Percentiles rank a stretch among this genome's conserved stretches.
These are phyloP conservation scores for Xylariaceae sp. DNA, from an alignment of 2,329 filamentous ascomycete species.

Conservation along the genomic window DNA sequence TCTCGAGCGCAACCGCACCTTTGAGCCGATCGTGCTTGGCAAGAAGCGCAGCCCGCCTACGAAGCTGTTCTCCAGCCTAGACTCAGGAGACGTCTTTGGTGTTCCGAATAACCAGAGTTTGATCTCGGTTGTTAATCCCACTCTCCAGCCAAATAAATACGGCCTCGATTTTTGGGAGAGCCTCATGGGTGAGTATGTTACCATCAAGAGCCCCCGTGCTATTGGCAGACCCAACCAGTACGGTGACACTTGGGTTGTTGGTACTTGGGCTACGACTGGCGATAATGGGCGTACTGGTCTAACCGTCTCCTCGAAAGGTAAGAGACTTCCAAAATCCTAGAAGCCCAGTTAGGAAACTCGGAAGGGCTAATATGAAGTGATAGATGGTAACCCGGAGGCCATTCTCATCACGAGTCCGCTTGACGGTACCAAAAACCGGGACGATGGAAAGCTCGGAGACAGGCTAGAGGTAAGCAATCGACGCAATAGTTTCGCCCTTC, in stretches of 20 bases:
- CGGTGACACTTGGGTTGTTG: slow-evolving; percentile 73
- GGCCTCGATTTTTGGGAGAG: slow-evolving; percentile 80
- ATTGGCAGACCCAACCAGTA: slow-evolving; percentile 67
- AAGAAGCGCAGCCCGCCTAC: slow-evolving; percentile 64
- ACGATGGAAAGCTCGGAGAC: slow-evolving; percentile 69
- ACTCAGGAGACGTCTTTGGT: slow-evolving; percentile 69
- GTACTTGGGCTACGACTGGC: slow-evolving; percentile 69
- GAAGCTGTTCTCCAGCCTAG: slow-evolving; percentile 65
- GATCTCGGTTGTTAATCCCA: slow-evolving; percentile 66
- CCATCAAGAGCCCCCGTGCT: slow-evolving; percentile 62
- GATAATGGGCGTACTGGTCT: slow-evolving; percentile 68
- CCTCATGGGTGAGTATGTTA: slow-evolving; percentile 71
- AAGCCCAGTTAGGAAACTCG: background rate
- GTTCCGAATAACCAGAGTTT: slow-evolving; percentile 67
- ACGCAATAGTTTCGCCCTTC: background rate
- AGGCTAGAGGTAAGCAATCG: slow-evolving; percentile 55
- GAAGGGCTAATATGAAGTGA: slow-evolving; percentile 1
- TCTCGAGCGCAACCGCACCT: slow-evolving; percentile 59
- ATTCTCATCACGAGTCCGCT: slow-evolving; percentile 70
- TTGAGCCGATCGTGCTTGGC: slow-evolving; percentile 67
- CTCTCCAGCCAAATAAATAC: slow-evolving; percentile 64
- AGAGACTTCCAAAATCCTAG: slow-evolving; percentile 11
- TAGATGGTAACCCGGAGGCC: slow-evolving; percentile 73
- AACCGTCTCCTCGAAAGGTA: slow-evolving; percentile 65
- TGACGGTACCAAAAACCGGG: slow-evolving; percentile 67